Conservation (phyloP, 306 rosid species). For the Sindora glabra region DNA sequence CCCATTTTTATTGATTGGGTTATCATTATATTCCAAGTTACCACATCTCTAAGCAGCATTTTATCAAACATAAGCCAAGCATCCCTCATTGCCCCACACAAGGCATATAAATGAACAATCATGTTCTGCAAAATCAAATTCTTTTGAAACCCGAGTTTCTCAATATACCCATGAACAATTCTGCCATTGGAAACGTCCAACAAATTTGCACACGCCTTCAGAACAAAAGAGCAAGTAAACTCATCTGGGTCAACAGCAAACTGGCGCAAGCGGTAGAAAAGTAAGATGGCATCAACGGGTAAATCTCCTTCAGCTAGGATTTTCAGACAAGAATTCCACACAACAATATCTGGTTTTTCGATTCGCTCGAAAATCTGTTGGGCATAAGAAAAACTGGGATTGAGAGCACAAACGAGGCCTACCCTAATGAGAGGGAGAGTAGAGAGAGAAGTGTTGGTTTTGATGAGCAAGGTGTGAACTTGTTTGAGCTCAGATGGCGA, state of each 20-base stretch:
- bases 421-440: slow-evolving; percentile 33
- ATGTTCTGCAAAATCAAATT: slow-evolving; percentile 34
- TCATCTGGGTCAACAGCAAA: slow-evolving; percentile 21
- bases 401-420: slow-evolving; percentile 34
- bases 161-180: slow-evolving; percentile 34
- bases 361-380: slow-evolving; percentile 11
- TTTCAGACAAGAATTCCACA: slow-evolving; percentile 41
- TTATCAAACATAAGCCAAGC: slow-evolving; percentile 35
- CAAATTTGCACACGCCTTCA: slow-evolving; percentile 32
- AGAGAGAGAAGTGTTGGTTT: slow-evolving; percentile 29
- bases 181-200: slow-evolving; percentile 26
- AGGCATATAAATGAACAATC: slow-evolving; percentile 26
- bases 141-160: slow-evolving; percentile 35
- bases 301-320: slow-evolving; percentile 14
- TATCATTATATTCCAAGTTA: slow-evolving; percentile 44
- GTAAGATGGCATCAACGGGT: slow-evolving; percentile 21
- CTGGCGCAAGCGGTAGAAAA: slow-evolving; percentile 23
- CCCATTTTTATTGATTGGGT: slow-evolving; percentile 25
- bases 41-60: slow-evolving; percentile 37
- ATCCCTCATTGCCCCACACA: slow-evolving; percentile 22
- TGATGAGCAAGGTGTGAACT: slow-evolving; percentile 44
- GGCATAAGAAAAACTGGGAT: slow-evolving; percentile 29
- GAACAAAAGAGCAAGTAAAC: slow-evolving; percentile 37
- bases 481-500: slow-evolving; percentile 48
- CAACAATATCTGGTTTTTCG: background rate